Evolutionary conservation across 116 monocot genomes (phyloP).

Genomic region (Trichopus zeylanicus): DNA sequence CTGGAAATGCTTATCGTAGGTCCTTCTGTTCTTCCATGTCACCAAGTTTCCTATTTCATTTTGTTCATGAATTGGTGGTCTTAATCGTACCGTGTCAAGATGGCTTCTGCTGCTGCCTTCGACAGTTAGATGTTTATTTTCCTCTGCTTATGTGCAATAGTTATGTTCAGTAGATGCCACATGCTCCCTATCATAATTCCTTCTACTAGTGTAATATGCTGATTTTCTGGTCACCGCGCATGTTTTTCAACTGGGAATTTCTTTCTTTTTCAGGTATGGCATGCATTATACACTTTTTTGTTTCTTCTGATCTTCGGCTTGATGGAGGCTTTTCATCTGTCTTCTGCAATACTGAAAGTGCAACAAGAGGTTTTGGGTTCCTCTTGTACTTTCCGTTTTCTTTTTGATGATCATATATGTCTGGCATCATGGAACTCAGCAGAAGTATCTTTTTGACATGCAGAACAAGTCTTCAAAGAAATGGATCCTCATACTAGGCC

Average conservation of each 20-base stretch:
- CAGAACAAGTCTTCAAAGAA: conserved; percentile 61
- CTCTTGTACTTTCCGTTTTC: conserved; percentile 35
- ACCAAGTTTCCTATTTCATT: neutral
- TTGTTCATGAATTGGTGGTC: too few species aligned
- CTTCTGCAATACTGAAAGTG: conserved; percentile 39
- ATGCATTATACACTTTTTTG: too few species aligned
- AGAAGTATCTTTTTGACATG: conserved; percentile 40
- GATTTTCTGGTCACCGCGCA: too few species aligned
- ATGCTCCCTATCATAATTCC: too few species aligned
- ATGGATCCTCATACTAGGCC: conserved; percentile 54
- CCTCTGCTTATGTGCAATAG: too few species aligned
- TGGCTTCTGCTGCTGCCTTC: too few species aligned
- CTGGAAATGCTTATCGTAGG: conserved; percentile 63
- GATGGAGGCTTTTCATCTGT: conserved; percentile 36
- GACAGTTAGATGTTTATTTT: too few species aligned
- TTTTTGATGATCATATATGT: conserved; percentile 50
- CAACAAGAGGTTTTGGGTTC: conserved; percentile 54
- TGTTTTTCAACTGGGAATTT: too few species aligned
- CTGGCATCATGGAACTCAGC: conserved; percentile 50
- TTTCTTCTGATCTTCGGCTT: neutral
- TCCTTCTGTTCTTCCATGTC: too few species aligned
- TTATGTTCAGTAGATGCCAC: too few species aligned
- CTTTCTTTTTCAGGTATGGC: too few species aligned
- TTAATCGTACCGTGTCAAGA: neutral
- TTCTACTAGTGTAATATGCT: too few species aligned